These are phyloP conservation scores for Durio zibethinus DNA, from an alignment of 345 rosid species.

Conservation along the genomic window DNA sequence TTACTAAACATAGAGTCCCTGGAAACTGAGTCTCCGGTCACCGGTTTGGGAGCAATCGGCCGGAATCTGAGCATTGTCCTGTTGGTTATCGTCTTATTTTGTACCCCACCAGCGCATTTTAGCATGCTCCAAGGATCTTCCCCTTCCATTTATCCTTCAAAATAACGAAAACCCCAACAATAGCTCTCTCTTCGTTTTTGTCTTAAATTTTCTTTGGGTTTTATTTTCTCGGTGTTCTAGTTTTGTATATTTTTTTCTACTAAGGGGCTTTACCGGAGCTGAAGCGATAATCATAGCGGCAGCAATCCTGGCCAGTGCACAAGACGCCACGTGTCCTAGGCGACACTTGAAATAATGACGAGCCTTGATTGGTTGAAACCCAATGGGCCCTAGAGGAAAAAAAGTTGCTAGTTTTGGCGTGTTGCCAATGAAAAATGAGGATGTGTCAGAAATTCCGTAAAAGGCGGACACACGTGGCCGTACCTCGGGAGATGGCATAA, in stretches of 20 bases:
- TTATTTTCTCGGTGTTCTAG: not conserved
- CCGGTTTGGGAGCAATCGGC: slow-evolving; percentile 25
- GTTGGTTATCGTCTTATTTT: slow-evolving; percentile 14
- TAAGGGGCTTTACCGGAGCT: slow-evolving; percentile 7
- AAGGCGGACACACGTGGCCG: slow-evolving; percentile 3
- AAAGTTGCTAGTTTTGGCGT: not conserved
- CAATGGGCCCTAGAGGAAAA: not conserved
- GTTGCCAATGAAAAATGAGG: not conserved
- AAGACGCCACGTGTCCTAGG: not conserved
- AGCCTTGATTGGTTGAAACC: not conserved
- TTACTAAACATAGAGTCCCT: not conserved
- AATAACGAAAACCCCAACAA: not conserved
- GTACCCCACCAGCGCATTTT: slow-evolving; percentile 1
- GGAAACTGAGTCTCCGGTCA: not conserved
- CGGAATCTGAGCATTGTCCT: slow-evolving; percentile 19
- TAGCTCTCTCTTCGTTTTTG: not conserved
- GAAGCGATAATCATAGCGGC: slow-evolving; percentile 19
- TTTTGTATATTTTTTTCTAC: not conserved
- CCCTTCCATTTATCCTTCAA: not conserved
- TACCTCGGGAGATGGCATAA: slow-evolving; percentile 10
- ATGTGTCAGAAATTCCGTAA: not conserved
- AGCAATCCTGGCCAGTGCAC: not conserved
- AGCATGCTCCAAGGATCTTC: not conserved
- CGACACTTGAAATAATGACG: slow-evolving; percentile 1
- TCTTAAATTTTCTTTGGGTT: not conserved